Evolutionary conservation across 768 basidiomycete species (phyloP), one percentile per base, ranked within the genome.

Genomic region (Aureoboletus auriporus): DNA sequence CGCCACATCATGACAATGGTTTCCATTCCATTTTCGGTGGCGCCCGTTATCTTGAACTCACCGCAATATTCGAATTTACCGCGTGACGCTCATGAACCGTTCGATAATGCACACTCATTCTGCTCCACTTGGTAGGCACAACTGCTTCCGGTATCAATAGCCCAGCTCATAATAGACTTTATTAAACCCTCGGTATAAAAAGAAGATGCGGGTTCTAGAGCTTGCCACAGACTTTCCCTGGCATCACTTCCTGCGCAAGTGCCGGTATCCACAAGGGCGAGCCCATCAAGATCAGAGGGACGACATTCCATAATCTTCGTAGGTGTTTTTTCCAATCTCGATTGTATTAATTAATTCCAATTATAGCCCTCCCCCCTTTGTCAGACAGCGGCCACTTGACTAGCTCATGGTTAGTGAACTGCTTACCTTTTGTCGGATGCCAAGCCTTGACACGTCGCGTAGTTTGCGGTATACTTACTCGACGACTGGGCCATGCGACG

Each of bases 261-360:
- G 8, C 73, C 71, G 4, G 63, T 70, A 26, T 63, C 76, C 1
- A 77, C 78, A 14, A 71, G 71, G n/a, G 76, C 75, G 3, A 77
- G 55, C 80, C 80, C 6, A 50, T 83, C 46, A 76, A 70, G 59
- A 81, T 78, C 34, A 70, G 79, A 26, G 75, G 75, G 5, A 67
- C 75, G 1, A 72, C 73, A 31, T 75, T 80, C 50, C 78, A 76
- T 14, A 82, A 80, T 80, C 7, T 76, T 76, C 44, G 78, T 81
- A 50, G 56, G 76, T 54, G 31, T 6, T 27, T 3, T 39, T 17
- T 23, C 17, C 27, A 6, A 40, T 27, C 41, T 37, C n/a, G 28
- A 34, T 4, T 33, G 7, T 8, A 14, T 10, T 17, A 31, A 43
- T 36, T 12, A 26, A 36, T 20, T 30, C 26, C 36, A 3, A 29